These are phyloP conservation scores for Tolypocladium capitatum DNA, from an alignment of 2,329 filamentous ascomycete genomes.

Conservation along the genomic window DNA sequence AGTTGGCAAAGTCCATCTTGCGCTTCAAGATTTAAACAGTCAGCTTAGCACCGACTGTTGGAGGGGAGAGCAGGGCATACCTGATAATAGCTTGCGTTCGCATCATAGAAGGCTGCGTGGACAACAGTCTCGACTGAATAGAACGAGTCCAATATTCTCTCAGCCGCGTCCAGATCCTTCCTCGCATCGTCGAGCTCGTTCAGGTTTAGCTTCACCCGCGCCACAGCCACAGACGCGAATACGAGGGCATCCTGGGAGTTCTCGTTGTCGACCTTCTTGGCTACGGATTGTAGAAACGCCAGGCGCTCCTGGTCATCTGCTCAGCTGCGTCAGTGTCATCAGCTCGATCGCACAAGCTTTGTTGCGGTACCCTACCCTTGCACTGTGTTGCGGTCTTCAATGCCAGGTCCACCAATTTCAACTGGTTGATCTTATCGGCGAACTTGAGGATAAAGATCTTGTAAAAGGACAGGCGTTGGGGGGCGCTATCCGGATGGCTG, in stretches of 20 bases:
- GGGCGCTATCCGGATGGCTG: slow-evolving; percentile 63
- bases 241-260: slow-evolving; percentile 92
- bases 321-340: slow-evolving; percentile 1
- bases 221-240: slow-evolving; percentile 82
- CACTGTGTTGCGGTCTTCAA: slow-evolving; percentile 79
- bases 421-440: slow-evolving; percentile 96
- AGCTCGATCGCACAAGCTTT: neutral
- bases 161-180: slow-evolving; percentile 74
- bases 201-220: slow-evolving; percentile 72
- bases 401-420: slow-evolving; percentile 88
- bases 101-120: slow-evolving; percentile 90
- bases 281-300: slow-evolving; percentile 68
- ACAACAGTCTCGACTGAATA: slow-evolving; percentile 93
- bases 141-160: slow-evolving; percentile 79
- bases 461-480: slow-evolving; percentile 81
- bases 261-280: slow-evolving; percentile 79
- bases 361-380: slow-evolving; percentile 38
- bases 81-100: slow-evolving; percentile 91
- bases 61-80: slow-evolving; percentile 18
- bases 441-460: slow-evolving; percentile 93
- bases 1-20: slow-evolving; percentile 85
- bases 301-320: slow-evolving; percentile 78
- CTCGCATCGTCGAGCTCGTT: slow-evolving; percentile 70
- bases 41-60: neutral
- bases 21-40: slow-evolving; percentile 19